These are phyloP conservation scores for Pestalotiopsis sp. DNA, from an alignment of 2,329 filamentous ascomycete species.

Conservation along the genomic window DNA sequence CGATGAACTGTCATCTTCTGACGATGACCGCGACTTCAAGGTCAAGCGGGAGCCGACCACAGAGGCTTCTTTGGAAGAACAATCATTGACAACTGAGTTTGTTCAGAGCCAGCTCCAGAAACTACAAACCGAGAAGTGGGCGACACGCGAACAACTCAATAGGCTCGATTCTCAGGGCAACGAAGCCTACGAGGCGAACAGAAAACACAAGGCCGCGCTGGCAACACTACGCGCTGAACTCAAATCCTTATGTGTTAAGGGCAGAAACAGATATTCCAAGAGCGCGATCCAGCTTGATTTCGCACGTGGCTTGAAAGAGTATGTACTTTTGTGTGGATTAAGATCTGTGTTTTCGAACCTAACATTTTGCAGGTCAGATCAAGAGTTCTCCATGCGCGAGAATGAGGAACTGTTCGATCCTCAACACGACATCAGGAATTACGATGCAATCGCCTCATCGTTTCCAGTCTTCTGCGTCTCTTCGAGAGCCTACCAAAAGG, in stretches of 20 bases:
- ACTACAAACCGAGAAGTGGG: neutral
- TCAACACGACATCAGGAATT: conserved; percentile 57
- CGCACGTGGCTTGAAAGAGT: conserved; percentile 50
- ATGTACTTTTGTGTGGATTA: conserved; percentile 41
- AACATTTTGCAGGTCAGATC: conserved; percentile 45
- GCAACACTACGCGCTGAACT: conserved; percentile 35
- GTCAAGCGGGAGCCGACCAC: too few relatives aligned
- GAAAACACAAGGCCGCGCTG: conserved; percentile 34
- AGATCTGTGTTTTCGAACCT: neutral
- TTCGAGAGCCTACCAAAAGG: conserved; percentile 63
- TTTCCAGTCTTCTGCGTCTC: conserved; percentile 69
- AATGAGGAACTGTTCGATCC: conserved; percentile 58
- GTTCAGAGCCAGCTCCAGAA: neutral
- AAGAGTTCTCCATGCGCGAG: conserved; percentile 52
- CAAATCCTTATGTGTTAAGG: conserved; percentile 47
- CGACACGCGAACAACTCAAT: neutral
- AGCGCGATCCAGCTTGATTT: conserved; percentile 60
- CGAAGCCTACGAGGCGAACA: neutral
- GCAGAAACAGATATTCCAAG: conserved; percentile 59
- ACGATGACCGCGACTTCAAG: too few relatives aligned
- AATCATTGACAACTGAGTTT: neutral
- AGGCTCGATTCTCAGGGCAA: neutral
- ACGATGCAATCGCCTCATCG: conserved; percentile 54
- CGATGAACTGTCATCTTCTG: neutral
- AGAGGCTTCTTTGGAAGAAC: conserved; percentile 11